phyloP scores from a whole-genome alignment of 2,329 filamentous ascomycete species.

The Cordyceps javanica region DNA sequence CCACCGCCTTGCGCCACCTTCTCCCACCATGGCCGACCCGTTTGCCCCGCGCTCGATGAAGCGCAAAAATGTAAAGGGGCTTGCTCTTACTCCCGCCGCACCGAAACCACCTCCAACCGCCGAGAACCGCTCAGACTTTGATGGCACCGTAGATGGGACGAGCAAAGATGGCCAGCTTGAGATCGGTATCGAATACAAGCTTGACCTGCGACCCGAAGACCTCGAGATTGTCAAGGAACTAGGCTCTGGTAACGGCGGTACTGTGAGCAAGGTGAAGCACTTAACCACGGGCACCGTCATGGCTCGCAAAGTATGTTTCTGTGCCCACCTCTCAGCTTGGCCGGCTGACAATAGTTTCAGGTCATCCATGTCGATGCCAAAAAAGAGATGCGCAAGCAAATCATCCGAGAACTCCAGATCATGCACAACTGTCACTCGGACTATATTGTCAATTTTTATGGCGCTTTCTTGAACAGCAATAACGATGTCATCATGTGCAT shows the following conservation, averaged over 20 bases:
- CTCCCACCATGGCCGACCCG: conserved; percentile 50
- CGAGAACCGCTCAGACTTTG: conserved; percentile 58
- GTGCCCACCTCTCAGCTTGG: conserved; percentile 7
- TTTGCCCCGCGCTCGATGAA: conserved; percentile 80
- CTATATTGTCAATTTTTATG: conserved; percentile 96
- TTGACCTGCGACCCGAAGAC: conserved; percentile 88
- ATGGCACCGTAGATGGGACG: conserved; percentile 52
- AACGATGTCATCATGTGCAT: conserved; percentile 99
- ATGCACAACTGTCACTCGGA: conserved; percentile 98
- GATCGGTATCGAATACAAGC: conserved; percentile 94
- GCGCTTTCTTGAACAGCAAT: conserved; percentile 91
- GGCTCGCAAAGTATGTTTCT: conserved; percentile 76
- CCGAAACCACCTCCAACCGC: conserved; percentile 67
- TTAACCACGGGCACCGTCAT: conserved; percentile 91
- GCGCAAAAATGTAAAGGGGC: conserved; percentile 97
- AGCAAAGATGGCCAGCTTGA: conserved; percentile 64
- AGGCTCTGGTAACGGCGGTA: conserved; percentile 92
- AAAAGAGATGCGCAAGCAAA: conserved; percentile 92
- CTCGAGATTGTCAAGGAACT: conserved; percentile 90
- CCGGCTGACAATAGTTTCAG: conserved; percentile 39
- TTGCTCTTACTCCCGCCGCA: conserved; percentile 75
- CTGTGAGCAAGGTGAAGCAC: conserved; percentile 96
- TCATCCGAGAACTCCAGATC: conserved; percentile 93
- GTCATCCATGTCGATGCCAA: conserved; percentile 98
- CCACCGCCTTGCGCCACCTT: neutral